Evolutionary conservation across 805 yeast species (phyloP).

Genomic region (Priceomyces medius): DNA sequence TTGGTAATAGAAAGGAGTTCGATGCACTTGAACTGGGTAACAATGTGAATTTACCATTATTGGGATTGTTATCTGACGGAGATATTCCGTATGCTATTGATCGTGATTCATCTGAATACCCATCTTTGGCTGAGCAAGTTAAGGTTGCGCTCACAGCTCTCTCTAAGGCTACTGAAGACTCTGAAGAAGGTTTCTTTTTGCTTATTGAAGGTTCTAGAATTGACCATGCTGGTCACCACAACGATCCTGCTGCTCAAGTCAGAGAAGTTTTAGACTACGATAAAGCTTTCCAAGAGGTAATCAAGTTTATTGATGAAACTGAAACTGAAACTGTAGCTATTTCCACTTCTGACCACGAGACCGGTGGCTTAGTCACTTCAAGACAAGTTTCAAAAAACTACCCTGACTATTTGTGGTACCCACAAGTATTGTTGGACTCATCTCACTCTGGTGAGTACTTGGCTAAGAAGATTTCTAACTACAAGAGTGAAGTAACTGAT

Average conservation of each 20-base stretch:
- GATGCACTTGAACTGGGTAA: conserved; percentile 54
- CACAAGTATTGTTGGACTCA: conserved; percentile 68
- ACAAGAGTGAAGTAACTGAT: conserved; percentile 24
- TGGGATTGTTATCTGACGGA: conserved; percentile 70
- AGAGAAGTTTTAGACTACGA: conserved; percentile 88
- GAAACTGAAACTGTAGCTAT: conserved; percentile 77
- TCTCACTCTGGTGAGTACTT: conserved; percentile 77
- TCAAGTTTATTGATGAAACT: conserved; percentile 62
- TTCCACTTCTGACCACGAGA: conserved; percentile 91
- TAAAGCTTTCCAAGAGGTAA: conserved; percentile 72
- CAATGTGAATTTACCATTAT: conserved; percentile 70
- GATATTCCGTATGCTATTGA: conserved; percentile 88
- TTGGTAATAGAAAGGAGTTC: conserved; percentile 57
- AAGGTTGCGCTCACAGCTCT: conserved; percentile 70
- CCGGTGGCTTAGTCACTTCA: conserved; percentile 90
- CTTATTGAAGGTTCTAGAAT: conserved; percentile 90
- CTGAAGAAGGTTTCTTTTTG: conserved; percentile 82
- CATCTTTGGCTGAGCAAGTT: conserved; percentile 79
- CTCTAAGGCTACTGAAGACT: conserved; percentile 61
- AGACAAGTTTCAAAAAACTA: conserved; percentile 67
- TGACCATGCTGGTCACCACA: conserved; percentile 93
- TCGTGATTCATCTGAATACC: conserved; percentile 58
- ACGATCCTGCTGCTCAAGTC: conserved; percentile 93
- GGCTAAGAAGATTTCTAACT: conserved; percentile 42
- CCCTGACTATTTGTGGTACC: conserved; percentile 89